Evolutionary conservation across 2,329 filamentous ascomycete genomes (phyloP).

Genomic region (Calycina herbarum): DNA sequence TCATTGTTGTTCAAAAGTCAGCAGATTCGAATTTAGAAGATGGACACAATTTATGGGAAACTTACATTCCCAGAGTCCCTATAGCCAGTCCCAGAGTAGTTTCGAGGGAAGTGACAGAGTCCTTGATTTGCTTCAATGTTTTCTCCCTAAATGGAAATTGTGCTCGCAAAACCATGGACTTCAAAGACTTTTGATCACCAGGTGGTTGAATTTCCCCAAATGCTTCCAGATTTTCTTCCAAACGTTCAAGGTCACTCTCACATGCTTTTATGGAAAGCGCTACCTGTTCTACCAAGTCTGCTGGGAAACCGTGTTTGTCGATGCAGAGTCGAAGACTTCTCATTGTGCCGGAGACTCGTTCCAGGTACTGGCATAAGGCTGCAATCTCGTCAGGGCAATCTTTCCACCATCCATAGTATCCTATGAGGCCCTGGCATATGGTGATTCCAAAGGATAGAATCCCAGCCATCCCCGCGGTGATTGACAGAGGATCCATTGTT

Average conservation of each 20-base stretch:
- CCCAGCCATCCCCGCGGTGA: not conserved
- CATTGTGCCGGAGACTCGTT: not conserved
- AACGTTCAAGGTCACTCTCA: not conserved
- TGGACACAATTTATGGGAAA: not conserved
- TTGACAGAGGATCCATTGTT: not conserved
- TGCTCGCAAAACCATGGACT: not conserved
- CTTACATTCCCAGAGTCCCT: not conserved
- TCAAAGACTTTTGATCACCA: not conserved
- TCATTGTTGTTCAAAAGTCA: too few relatives aligned
- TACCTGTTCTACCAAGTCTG: not conserved
- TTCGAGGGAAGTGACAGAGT: not conserved
- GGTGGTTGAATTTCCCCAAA: not conserved
- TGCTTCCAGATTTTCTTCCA: not conserved
- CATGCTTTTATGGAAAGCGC: not conserved
- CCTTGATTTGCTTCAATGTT: not conserved
- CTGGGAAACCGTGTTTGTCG: not conserved
- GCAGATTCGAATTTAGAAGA: too few relatives aligned
- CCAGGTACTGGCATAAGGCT: not conserved
- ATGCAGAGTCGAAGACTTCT: not conserved
- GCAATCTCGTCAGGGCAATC: not conserved
- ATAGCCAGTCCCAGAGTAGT: not conserved
- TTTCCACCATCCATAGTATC: not conserved
- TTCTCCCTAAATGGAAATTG: not conserved
- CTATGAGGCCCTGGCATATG: not conserved
- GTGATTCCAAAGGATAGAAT: not conserved